Conservation (phyloP, 768 basidiomycete species). For the Leccinum variicolor region DNA sequence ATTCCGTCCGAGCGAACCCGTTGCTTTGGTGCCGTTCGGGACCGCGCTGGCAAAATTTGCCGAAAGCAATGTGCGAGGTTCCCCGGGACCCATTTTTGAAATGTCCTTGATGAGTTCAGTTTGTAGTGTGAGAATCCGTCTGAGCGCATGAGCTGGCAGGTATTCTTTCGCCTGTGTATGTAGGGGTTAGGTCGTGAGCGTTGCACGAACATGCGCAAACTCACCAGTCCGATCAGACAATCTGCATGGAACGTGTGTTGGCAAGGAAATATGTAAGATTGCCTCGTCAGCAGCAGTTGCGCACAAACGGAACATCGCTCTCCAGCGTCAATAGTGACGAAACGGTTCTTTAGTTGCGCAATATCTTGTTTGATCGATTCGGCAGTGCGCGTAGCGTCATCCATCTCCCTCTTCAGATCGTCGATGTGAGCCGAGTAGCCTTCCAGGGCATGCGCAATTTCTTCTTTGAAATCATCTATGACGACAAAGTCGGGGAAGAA, state of each 20-base stretch:
- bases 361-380: constrained; percentile 95
- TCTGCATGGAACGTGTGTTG: constrained; percentile 98
- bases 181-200: neutral
- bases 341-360: constrained; percentile 76
- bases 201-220: constrained; percentile 28
- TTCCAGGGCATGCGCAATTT: constrained; percentile 94
- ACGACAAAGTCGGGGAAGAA: constrained; percentile 99
- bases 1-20: constrained; percentile 70
- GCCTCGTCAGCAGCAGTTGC: constrained; percentile 72
- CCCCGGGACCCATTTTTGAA: constrained; percentile 28
- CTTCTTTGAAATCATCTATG: constrained; percentile 99
- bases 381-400: constrained; percentile 88
- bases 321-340: constrained; percentile 85
- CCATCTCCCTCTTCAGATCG: constrained; percentile 88
- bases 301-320: constrained; percentile 86
- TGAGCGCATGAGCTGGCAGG: constrained; percentile 74
- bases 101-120: constrained; percentile 70
- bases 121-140: constrained; percentile 84
- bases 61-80: constrained; percentile 64
- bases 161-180: constrained; percentile 86
- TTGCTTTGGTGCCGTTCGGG: constrained; percentile 62
- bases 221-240: constrained; percentile 89
- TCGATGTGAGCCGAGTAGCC: constrained; percentile 93
- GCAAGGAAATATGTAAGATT: constrained; percentile 99
- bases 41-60: constrained; percentile 63